Percentiles rank a stretch among this genome's conserved stretches.
Evolutionary conservation across 2,329 filamentous ascomycete species (phyloP).

Genomic region (Ceratocystis lukuohia): DNA sequence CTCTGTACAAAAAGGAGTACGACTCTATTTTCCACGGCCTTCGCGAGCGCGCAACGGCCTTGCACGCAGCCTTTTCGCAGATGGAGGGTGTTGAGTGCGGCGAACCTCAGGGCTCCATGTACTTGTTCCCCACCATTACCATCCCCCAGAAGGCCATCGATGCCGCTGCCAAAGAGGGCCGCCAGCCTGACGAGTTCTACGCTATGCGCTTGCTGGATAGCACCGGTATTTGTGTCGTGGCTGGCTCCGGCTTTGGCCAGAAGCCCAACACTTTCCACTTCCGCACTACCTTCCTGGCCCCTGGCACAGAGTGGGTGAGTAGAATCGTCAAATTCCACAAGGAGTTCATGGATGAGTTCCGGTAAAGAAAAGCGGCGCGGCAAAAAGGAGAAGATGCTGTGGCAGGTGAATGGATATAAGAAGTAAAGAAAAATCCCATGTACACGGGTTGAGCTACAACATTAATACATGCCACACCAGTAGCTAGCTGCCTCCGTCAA

Average conservation of each 20-base stretch:
- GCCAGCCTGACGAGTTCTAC: conserved; percentile 83
- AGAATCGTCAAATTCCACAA: conserved; percentile 81
- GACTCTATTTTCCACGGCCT: conserved; percentile 67
- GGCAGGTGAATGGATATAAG: not conserved
- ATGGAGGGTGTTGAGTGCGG: conserved; percentile 96
- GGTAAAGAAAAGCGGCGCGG: conserved; percentile 26
- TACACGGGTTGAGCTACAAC: not conserved
- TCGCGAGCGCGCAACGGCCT: conserved; percentile 62
- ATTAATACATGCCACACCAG: not conserved
- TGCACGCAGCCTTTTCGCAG: conserved; percentile 78
- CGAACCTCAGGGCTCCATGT: conserved; percentile 89
- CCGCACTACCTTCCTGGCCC: conserved; percentile 90
- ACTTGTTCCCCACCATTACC: conserved; percentile 90
- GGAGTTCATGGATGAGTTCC: conserved; percentile 77
- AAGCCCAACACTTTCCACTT: conserved; percentile 85
- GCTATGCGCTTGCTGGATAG: conserved; percentile 79
- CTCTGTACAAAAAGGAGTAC: conserved; percentile 76
- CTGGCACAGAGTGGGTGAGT: conserved; percentile 87
- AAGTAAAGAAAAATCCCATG: not conserved
- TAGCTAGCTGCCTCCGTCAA: not conserved
- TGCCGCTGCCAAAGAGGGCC: conserved; percentile 60
- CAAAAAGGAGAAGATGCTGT: not conserved
- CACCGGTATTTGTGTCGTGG: conserved; percentile 87
- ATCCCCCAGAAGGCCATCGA: conserved; percentile 63
- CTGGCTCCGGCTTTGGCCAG: conserved; percentile 88